Evolutionary conservation across 169 alveolate genomes (phyloP).

Genomic region (Cytauxzoon felis): DNA sequence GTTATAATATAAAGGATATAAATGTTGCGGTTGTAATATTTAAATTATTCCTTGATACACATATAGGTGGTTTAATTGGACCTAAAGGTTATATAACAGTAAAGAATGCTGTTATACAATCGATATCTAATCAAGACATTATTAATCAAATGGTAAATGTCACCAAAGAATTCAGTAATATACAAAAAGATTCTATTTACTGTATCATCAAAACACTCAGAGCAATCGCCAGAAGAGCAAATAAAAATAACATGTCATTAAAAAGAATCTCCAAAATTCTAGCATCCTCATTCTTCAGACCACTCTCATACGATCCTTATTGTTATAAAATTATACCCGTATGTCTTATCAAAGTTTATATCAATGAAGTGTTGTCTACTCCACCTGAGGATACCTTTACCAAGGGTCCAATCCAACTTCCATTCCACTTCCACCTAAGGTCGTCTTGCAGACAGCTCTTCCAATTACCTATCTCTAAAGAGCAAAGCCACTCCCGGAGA

Average conservation of each 20-base stretch:
- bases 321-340: constrained; percentile 8
- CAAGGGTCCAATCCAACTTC: too few relatives aligned
- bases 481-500: too few relatives aligned
- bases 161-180: neutral
- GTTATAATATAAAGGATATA: constrained; percentile 45
- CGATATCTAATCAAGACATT: constrained; percentile 26
- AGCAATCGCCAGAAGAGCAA: constrained; percentile 36
- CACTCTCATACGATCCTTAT: constrained; percentile 44
- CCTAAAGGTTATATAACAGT: constrained; percentile 45
- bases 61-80: constrained; percentile 67
- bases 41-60: constrained; percentile 64
- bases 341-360: too few relatives aligned
- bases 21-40: constrained; percentile 67
- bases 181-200: constrained; percentile 36
- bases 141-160: constrained; percentile 13
- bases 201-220: constrained; percentile 52
- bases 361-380: too few relatives aligned
- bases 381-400: too few relatives aligned
- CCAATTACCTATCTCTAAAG: too few relatives aligned
- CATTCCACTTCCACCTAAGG: too few relatives aligned
- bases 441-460: too few relatives aligned
- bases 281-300: constrained; percentile 59
- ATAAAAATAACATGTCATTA: constrained; percentile 31
- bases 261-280: constrained; percentile 29
- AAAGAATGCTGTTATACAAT: constrained; percentile 34